These are phyloP conservation scores for Zygosaccharomyces bailii DNA, from an alignment of 805 yeast genomes.

Conservation along the genomic window DNA sequence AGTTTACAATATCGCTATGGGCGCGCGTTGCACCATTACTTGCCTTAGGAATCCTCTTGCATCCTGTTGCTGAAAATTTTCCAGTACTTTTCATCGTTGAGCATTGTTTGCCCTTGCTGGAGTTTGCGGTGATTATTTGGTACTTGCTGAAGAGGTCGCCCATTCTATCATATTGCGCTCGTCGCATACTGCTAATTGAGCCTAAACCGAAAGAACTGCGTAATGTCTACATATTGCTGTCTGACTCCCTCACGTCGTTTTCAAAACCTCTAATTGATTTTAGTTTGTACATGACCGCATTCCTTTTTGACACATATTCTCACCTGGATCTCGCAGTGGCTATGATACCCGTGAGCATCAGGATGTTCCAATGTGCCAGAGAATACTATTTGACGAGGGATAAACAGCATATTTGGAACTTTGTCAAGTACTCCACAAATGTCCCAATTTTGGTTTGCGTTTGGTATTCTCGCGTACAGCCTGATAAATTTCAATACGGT, in stretches of 20 bases:
- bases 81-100: constrained; percentile 6
- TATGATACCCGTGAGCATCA: constrained; percentile 62
- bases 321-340: constrained; percentile 34
- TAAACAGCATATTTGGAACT: constrained; percentile 60
- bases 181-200: constrained; percentile 38
- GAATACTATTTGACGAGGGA: constrained; percentile 53
- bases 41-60: constrained; percentile 10
- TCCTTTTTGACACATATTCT: constrained; percentile 9
- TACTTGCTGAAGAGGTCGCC: constrained; percentile 36
- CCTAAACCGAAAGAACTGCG: constrained; percentile 34
- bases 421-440: constrained; percentile 69
- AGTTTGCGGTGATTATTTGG: constrained; percentile 17
- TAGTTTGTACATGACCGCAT: constrained; percentile 42
- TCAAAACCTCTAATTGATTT: constrained; percentile 73
- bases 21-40: constrained; percentile 28
- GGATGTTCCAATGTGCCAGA: constrained; percentile 75
- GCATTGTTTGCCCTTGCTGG: constrained; percentile 22
- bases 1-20: constrained; percentile 21
- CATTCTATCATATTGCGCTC: constrained; percentile 38
- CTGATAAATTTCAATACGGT: constrained; percentile 14
- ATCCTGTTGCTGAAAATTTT: constrained; percentile 2
- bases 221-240: constrained; percentile 66
- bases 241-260: constrained; percentile 84
- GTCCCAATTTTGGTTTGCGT: constrained; percentile 48
- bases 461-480: constrained; percentile 24